A percentile compares a stretch with the other conserved stretches of the same genome.
Evolutionary conservation across 108 stramenopile genomes (phyloP).

Genomic region (Nannochloropsis oceanica): DNA sequence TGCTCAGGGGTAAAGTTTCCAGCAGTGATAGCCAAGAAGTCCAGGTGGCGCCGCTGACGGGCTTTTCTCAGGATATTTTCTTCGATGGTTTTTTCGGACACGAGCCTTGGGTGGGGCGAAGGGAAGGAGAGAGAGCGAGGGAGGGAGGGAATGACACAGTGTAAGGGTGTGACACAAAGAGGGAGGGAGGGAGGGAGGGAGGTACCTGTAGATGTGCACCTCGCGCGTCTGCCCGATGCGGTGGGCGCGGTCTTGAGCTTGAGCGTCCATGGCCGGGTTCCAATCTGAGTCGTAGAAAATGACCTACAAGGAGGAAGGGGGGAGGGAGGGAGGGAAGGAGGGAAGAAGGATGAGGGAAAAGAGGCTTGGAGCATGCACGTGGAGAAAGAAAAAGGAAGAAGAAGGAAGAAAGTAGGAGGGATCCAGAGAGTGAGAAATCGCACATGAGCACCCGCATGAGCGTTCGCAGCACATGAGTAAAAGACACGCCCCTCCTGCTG

Average conservation of each 20-base stretch:
- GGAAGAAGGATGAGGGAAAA: neutral
- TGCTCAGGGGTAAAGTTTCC: conserved; percentile 63
- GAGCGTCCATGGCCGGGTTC: conserved; percentile 54
- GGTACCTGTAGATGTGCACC: conserved; percentile 56
- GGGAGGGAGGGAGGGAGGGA: neutral
- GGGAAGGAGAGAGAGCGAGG: neutral
- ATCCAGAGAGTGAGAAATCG: neutral
- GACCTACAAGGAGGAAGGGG: neutral
- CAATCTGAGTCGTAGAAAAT: conserved; percentile 50
- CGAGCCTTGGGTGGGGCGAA: conserved; percentile 33
- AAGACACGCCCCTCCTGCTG: too few species aligned
- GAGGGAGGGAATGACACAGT: neutral
- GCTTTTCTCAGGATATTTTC: conserved; percentile 93
- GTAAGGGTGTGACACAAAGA: neutral
- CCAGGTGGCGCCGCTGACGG: conserved; percentile 76
- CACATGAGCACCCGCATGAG: neutral
- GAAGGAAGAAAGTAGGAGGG: neutral
- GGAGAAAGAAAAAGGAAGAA: neutral
- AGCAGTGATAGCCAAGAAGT: conserved; percentile 80
- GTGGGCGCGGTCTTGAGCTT: conserved; percentile 66
- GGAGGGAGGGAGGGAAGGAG: neutral
- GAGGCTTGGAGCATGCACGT: neutral
- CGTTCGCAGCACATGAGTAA: too few species aligned
- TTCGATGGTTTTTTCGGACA: conserved; percentile 83
- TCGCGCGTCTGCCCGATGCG: conserved; percentile 90